These are phyloP conservation scores for Clavispora santaluciae DNA, from an alignment of 805 yeast genomes.

Conservation along the genomic window DNA sequence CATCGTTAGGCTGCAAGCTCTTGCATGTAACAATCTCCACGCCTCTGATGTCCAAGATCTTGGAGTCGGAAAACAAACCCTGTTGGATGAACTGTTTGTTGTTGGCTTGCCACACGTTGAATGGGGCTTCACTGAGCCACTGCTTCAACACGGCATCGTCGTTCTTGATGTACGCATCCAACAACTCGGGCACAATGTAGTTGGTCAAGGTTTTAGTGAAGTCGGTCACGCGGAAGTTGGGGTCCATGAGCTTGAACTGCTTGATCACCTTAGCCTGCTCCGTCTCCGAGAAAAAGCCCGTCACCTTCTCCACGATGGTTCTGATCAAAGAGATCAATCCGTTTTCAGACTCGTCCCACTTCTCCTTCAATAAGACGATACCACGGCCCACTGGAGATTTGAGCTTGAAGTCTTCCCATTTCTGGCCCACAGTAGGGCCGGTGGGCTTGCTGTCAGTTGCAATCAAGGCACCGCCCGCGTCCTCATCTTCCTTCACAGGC, in stretches of 20 bases:
- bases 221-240: constrained; percentile 71
- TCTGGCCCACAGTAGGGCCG: constrained; percentile 62
- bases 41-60: constrained; percentile 89
- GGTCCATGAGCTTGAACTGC: constrained; percentile 84
- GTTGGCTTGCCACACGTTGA: constrained; percentile 86
- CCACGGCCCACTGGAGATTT: constrained; percentile 66
- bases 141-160: constrained; percentile 75
- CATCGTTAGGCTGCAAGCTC: constrained; percentile 81
- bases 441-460: constrained; percentile 75
- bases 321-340: constrained; percentile 79
- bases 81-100: constrained; percentile 90
- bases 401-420: constrained; percentile 61
- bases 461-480: constrained; percentile 78
- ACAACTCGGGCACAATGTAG: constrained; percentile 88
- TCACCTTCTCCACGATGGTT: constrained; percentile 71
- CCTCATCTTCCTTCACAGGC: constrained; percentile 71
- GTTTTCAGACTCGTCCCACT: constrained; percentile 92
- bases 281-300: constrained; percentile 91
- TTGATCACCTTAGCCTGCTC: constrained; percentile 91
- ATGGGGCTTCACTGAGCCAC: constrained; percentile 98
- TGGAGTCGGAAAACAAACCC: constrained; percentile 86
- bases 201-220: constrained; percentile 83
- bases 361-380: constrained; percentile 54
- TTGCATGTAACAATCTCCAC: constrained; percentile 88
- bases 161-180: constrained; percentile 92